Conservation (phyloP, 1,284 basidiomycete species). For the Coniferiporia sulphurascens region DNA sequence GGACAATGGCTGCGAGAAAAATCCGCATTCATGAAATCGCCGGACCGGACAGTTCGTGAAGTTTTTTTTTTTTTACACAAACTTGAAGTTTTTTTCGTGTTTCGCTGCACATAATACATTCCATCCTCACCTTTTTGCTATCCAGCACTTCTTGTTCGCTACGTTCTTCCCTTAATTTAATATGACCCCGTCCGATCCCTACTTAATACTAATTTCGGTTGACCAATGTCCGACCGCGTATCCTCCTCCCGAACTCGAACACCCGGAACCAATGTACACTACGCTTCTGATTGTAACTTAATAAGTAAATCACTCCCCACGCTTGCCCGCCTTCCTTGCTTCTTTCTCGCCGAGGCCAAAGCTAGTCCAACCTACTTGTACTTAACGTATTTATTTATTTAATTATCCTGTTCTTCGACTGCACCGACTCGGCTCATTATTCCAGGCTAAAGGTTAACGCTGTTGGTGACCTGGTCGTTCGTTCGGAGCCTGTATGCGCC, state of each 20-base stretch:
- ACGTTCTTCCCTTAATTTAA: neutral
- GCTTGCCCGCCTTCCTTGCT: neutral
- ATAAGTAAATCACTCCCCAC: neutral
- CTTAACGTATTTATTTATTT: neutral
- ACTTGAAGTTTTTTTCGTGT: neutral
- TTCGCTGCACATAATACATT: neutral
- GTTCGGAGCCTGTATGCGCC: no score
- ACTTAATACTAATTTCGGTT: neutral
- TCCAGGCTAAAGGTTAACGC: neutral
- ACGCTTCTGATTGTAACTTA: neutral
- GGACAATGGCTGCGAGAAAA: conserved; percentile 49
- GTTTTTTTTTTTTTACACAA: no score
- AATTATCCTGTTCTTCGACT: neutral
- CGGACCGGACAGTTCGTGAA: neutral
- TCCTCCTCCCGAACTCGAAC: neutral
- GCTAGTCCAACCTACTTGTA: neutral
- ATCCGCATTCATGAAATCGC: conserved; percentile 2
- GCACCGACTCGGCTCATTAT: neutral
- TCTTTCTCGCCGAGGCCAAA: neutral
- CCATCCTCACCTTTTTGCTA: neutral
- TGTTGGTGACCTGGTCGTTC: no score
- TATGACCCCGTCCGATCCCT: neutral
- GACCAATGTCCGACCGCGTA: no score
- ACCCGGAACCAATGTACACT: neutral
- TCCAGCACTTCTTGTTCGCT: no score